Percentiles rank a stretch among this genome's conserved stretches.
These are phyloP conservation scores for Phytophthora pinifolia DNA, from an alignment of 352 stramenopile genomes.

Conservation along the genomic window DNA sequence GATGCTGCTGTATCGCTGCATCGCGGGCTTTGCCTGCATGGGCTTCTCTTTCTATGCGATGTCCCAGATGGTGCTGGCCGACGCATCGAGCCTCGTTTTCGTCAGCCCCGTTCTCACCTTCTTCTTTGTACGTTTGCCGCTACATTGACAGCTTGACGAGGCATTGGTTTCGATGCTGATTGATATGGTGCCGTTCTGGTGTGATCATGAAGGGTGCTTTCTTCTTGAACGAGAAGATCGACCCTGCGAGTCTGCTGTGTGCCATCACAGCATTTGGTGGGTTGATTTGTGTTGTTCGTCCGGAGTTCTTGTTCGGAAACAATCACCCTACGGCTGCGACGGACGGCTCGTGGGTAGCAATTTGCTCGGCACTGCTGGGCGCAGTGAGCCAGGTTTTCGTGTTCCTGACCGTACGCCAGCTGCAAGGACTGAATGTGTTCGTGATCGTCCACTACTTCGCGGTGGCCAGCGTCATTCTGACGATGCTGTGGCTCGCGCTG, in stretches of 20 bases:
- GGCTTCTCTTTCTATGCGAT: constrained; percentile 72
- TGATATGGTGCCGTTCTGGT: background rate
- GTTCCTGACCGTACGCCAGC: constrained; percentile 49
- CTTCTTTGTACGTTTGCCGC: constrained; percentile 22
- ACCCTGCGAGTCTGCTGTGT: constrained; percentile 34
- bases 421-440: constrained; percentile 44
- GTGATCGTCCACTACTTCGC: constrained; percentile 68
- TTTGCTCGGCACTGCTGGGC: constrained; percentile 39
- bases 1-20: constrained; percentile 57
- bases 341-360: constrained; percentile 28
- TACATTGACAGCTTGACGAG: too few relatives aligned
- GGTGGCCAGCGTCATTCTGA: constrained; percentile 40
- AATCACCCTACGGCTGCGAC: constrained; percentile 17
- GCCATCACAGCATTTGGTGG: constrained; percentile 41
- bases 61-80: constrained; percentile 72
- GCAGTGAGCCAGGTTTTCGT: constrained; percentile 50
- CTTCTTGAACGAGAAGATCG: constrained; percentile 47
- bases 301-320: constrained; percentile 45
- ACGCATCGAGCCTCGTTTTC: constrained; percentile 65
- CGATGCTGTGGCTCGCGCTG: constrained; percentile 39
- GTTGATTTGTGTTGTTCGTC: constrained; percentile 51
- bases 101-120: constrained; percentile 34
- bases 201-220: constrained; percentile 28
- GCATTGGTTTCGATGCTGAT: background rate
- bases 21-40: constrained; percentile 64